A percentile compares a stretch with the other conserved stretches of the same genome.
Evolutionary conservation across 345 rosid species (phyloP).

Genomic region (Eucalyptus curtisii): DNA sequence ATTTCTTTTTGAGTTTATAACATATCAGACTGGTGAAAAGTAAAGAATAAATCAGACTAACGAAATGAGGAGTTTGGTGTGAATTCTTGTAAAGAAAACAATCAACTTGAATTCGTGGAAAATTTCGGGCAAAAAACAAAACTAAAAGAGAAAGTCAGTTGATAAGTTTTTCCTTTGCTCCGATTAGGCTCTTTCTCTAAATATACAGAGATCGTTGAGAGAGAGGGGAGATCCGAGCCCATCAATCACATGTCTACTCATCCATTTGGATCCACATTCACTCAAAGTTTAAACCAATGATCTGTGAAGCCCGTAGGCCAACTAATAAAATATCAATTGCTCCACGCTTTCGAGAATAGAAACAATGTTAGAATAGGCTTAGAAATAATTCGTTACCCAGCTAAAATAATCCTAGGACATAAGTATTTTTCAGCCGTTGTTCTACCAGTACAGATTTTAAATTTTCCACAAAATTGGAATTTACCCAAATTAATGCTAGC

Average conservation of each 20-base stretch:
- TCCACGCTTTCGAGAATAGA: not conserved
- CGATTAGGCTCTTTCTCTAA: not conserved
- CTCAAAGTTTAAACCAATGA: not conserved
- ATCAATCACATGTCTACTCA: not conserved
- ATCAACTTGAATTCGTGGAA: not conserved
- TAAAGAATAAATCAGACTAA: not conserved
- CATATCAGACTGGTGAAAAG: not conserved
- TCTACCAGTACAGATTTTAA: not conserved
- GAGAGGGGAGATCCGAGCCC: not conserved
- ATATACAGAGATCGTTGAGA: no score
- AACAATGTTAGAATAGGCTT: not conserved
- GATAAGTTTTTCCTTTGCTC: not conserved
- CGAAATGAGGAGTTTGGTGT: not conserved
- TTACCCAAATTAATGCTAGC: not conserved
- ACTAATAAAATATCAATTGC: not conserved
- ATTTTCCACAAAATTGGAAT: not conserved
- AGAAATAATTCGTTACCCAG: not conserved
- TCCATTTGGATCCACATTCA: not conserved
- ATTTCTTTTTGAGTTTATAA: not conserved
- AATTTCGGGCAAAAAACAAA: not conserved
- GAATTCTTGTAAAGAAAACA: not conserved
- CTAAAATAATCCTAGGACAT: not conserved
- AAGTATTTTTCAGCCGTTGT: not conserved
- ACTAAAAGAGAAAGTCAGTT: not conserved
- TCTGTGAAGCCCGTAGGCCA: accelerated